phyloP scores from a whole-genome alignment of 1,139 yeast genomes.

The Blastobotrys arbuscula region DNA sequence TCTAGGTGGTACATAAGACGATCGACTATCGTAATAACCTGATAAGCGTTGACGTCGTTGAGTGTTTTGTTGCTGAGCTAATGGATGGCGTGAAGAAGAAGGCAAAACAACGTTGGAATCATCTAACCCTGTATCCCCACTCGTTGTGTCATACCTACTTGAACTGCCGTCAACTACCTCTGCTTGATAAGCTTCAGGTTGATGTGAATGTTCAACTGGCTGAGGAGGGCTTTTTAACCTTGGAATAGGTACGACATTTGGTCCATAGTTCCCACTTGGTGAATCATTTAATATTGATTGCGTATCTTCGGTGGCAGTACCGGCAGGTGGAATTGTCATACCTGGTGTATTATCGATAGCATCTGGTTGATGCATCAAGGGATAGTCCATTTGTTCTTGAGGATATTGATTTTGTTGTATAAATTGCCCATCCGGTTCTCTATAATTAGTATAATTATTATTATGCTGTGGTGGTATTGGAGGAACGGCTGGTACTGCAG shows the following conservation, averaged over 20 bases:
- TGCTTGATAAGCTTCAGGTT: conserved; percentile 2
- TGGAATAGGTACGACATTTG: conserved; percentile 29
- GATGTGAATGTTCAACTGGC: conserved; percentile 1
- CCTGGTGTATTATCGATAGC: conserved; percentile 13
- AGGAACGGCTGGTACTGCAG: not conserved
- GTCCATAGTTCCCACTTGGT: conserved; percentile 28
- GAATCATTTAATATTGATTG: conserved; percentile 24
- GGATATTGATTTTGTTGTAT: conserved; percentile 23
- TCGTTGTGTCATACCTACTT: not conserved
- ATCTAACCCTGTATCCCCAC: no score
- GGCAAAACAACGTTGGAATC: no score
- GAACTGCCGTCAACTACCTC: not conserved
- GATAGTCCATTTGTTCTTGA: conserved; percentile 23
- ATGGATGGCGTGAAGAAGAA: not conserved
- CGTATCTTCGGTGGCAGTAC: conserved; percentile 29
- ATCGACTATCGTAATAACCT: conserved; percentile 1
- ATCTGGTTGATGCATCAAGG: not conserved
- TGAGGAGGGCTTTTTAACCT: conserved; percentile 3
- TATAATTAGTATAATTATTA: not conserved
- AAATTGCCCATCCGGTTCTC: conserved; percentile 12
- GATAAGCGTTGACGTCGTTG: conserved; percentile 2
- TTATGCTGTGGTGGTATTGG: not conserved
- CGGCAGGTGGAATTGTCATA: conserved; percentile 27
- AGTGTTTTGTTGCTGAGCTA: conserved; percentile 4
- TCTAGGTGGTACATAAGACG: conserved; percentile 23